Evolutionary conservation across 2,329 filamentous ascomycete genomes (phyloP).

Genomic region (Aspergillus brasiliensis): DNA sequence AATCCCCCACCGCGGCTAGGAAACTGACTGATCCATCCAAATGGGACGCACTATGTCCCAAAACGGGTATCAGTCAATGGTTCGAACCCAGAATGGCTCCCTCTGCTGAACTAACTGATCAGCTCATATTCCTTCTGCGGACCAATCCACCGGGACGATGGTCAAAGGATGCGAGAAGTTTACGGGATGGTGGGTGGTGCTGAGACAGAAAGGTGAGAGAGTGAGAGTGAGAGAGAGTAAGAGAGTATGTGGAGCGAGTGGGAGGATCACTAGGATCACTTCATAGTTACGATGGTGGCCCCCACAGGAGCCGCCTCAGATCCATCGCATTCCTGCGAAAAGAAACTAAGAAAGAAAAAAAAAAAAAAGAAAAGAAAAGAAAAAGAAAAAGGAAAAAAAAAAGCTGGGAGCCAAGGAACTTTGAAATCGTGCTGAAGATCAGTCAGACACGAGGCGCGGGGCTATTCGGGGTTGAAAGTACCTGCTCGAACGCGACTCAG

Average conservation of each 20-base stretch:
- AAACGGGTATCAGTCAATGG: neutral
- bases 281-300: neutral
- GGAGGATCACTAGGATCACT: neutral
- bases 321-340: slow-evolving; percentile 8
- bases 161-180: neutral
- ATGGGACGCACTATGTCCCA: slow-evolving; percentile 2
- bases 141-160: slow-evolving; percentile 4
- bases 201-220: neutral
- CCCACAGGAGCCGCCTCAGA: slow-evolving; percentile 16
- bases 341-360: slow-evolving; percentile 9
- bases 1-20: neutral
- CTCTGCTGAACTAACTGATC: neutral
- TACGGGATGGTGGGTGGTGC: neutral
- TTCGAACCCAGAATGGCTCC: neutral
- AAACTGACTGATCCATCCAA: neutral
- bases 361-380: slow-evolving; percentile 5
- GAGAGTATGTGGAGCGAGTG: slow-evolving; percentile 16
- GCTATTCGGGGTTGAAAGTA: slow-evolving; percentile 4
- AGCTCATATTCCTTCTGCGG: slow-evolving; percentile 4
- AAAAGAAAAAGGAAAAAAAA: slow-evolving; percentile 5
- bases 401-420: neutral
- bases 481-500: neutral
- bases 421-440: slow-evolving; percentile 3
- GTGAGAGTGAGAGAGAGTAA: neutral
- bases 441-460: slow-evolving; percentile 9